These are phyloP conservation scores for Pyrrhoderma noxium DNA, from an alignment of 1,284 basidiomycete species.

Conservation along the genomic window DNA sequence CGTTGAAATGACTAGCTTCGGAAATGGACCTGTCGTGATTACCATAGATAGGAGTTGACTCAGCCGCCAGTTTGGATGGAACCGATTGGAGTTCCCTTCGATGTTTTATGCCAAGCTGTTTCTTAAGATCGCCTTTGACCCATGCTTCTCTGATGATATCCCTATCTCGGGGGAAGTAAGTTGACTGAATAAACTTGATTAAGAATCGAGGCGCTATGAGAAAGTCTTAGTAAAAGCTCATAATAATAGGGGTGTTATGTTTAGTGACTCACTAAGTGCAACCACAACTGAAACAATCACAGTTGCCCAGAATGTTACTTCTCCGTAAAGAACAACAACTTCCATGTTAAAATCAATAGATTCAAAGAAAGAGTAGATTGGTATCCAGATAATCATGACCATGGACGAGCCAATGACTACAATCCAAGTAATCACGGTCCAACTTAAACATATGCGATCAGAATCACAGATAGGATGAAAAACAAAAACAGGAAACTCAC, in stretches of 20 bases:
- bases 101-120: constrained; percentile 67
- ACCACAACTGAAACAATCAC: constrained; percentile 62
- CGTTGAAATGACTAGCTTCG: constrained; percentile 38
- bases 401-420: constrained; percentile 75
- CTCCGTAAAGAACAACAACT: constrained; percentile 67
- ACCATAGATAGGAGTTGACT: constrained; percentile 55
- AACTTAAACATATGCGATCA: constrained; percentile 39
- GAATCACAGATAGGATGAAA: background rate
- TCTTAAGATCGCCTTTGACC: constrained; percentile 80
- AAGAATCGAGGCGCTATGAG: constrained; percentile 61
- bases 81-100: constrained; percentile 28
- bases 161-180: constrained; percentile 70
- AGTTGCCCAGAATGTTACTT: constrained; percentile 77
- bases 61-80: constrained; percentile 37
- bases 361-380: constrained; percentile 72
- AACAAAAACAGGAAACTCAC: constrained; percentile 40
- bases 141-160: constrained; percentile 88
- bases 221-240: no score
- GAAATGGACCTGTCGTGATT: constrained; percentile 48
- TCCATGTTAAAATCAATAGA: constrained; percentile 70
- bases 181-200: constrained; percentile 58
- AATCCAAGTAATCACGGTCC: constrained; percentile 83
- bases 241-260: no score
- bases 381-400: constrained; percentile 79
- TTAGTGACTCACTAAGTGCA: constrained; percentile 54